Base-by-base conservation (phyloP, 2,329 filamentous ascomycete genomes). In the Colletotrichum tropicale region DNA sequence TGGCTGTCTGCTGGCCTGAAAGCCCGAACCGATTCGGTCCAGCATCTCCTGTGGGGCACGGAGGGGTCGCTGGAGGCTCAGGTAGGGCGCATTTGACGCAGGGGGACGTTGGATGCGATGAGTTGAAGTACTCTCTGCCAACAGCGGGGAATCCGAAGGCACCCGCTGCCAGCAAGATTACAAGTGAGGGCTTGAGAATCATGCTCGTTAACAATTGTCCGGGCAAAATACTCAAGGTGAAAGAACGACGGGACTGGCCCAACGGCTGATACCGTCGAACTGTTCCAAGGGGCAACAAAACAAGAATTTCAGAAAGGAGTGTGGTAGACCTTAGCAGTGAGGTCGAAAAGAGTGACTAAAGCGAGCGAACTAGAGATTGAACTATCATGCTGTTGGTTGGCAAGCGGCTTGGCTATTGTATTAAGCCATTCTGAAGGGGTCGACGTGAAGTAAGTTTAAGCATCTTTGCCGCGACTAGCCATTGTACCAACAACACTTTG, bases 1-100 rank as follows among this genome's bases (percentile, higher is more conserved):
- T 70, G 6, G 58, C 58, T 4, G 66, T 75, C 28, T 71, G 61
- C 34, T 64, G 2, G 30, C 34, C 32, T 16, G 32, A 26, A 8
- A 64, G 34, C n/a, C 34, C 61, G 2, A 64, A 28, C 12, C 61
- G 32, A 38, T 64, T 38, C 16, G 6, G 21, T 32, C 16, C 34
- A 7, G 18, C 28, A 32, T 32, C 61, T 34, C 55, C 55, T 21
- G 21, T 36, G 2, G 58, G 32, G 61, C 61, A 64, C 1, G 61
- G 61, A 3, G 32, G 32, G 34, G n/a, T n/a, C 32, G 13, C n/a
- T 26, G 34, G 61, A 1, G 61, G 61, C 61, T 24, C 21, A 16
- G 58, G 43, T 13, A 52, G 43, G n/a, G 4, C n/a, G 43, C 43
- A 52, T 52, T 52, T 52, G 6, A 52, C 12, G n/a, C 43, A 52